A percentile compares a stretch with the other conserved stretches of the same genome.
Conservation (phyloP, 169 alveolate genomes). For the Eimeria necatrix region DNA sequence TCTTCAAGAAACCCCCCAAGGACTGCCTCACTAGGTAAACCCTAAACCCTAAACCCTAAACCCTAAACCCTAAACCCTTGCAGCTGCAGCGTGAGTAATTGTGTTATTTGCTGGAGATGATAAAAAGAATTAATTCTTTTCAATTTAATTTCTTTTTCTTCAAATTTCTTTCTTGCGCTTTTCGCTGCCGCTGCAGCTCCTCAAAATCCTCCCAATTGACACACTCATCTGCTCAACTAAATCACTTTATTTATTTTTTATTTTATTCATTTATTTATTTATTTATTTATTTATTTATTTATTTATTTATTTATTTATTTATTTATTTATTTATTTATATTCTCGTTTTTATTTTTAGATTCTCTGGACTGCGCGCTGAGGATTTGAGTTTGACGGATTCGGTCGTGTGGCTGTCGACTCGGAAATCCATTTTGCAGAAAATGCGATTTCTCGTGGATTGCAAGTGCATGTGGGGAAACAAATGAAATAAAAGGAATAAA, state of each 20-base stretch:
- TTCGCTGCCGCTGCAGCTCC: background rate
- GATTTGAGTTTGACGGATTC: slow-evolving; percentile 86
- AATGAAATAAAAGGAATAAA: too few species aligned
- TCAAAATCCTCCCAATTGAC: background rate
- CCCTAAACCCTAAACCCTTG: background rate
- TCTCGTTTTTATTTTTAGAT: slow-evolving; percentile 70
- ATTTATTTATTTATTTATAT: background rate
- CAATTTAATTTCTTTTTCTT: background rate
- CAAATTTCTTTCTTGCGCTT: background rate
- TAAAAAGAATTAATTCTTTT: too few species aligned
- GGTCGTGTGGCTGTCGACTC: slow-evolving; percentile 88
- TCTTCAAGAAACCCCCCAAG: slow-evolving; percentile 86
- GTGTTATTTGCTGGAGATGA: too few species aligned
- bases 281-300: background rate
- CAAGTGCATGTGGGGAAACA: slow-evolving; percentile 86
- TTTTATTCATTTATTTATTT: background rate
- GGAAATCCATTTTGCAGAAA: slow-evolving; percentile 86
- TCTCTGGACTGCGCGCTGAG: slow-evolving; percentile 90
- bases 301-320: background rate
- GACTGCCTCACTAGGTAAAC: slow-evolving; percentile 89
- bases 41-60: background rate
- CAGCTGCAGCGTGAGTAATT: background rate
- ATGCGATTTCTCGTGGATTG: slow-evolving; percentile 87
- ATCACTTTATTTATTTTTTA: background rate
- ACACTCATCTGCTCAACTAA: too few species aligned